A percentile compares a stretch with the other conserved stretches of the same genome.
phyloP scores from a whole-genome alignment of 225 moss, liverwort and hornwort genomes.

The Rhytidiadelphus loreus region DNA sequence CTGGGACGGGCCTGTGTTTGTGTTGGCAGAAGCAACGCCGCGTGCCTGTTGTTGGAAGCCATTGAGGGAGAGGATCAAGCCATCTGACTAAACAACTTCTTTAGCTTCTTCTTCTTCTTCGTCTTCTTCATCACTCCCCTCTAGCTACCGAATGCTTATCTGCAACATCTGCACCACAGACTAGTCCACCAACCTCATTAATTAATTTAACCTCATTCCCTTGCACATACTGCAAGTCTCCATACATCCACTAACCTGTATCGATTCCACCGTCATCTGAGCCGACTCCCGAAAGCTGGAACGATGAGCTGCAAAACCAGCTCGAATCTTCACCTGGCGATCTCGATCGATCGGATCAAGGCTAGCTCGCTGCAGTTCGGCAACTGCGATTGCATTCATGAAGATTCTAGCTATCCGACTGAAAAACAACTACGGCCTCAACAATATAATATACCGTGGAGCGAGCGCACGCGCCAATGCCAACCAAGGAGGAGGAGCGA shows the following conservation, averaged over 20 bases:
- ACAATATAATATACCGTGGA: no score
- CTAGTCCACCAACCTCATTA: background rate
- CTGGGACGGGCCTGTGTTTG: background rate
- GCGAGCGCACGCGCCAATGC: background rate
- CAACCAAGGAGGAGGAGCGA: no score
- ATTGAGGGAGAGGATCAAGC: slow-evolving; percentile 63
- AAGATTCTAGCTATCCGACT: background rate
- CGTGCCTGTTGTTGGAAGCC: slow-evolving; percentile 53
- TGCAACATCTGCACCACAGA: background rate
- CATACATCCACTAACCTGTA: background rate
- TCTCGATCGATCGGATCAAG: background rate
- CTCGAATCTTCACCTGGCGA: background rate
- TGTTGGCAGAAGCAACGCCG: background rate
- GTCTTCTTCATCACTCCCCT: background rate
- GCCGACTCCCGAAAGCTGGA: background rate
- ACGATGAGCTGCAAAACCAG: background rate
- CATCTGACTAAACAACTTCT: background rate
- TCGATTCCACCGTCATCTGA: background rate
- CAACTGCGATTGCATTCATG: background rate
- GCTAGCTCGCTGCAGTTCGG: background rate
- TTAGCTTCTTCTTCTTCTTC: background rate
- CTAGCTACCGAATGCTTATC: background rate
- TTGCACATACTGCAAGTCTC: background rate
- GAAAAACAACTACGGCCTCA: background rate
- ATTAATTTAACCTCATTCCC: background rate